These are phyloP conservation scores for Pulveroboletus sp. DNA, from an alignment of 1,284 basidiomycete genomes.

Conservation along the genomic window DNA sequence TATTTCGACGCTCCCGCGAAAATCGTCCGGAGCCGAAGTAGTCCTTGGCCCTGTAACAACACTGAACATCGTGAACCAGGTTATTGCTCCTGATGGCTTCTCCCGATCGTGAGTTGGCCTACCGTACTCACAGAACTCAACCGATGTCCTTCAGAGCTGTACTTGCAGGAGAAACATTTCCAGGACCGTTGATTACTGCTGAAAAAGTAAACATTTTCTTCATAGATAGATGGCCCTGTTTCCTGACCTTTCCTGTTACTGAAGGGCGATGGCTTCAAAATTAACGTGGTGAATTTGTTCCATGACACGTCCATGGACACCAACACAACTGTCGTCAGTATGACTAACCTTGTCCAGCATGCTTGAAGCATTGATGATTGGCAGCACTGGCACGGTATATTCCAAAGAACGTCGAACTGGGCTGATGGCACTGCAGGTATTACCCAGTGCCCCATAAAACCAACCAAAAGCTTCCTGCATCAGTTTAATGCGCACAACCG, in stretches of 20 bases:
- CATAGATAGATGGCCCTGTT: no score
- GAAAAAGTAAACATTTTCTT: constrained; percentile 20
- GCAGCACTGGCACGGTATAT: no score
- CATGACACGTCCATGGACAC: no score
- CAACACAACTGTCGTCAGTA: constrained; percentile 4
- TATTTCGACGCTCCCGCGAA: neutral
- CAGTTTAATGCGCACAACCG: no score
- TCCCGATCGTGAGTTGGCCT: constrained; percentile 15
- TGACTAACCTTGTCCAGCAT: neutral
- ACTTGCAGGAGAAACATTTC: no score
- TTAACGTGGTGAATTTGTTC: no score
- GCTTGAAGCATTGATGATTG: neutral
- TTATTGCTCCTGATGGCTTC: neutral
- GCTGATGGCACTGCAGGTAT: no score
- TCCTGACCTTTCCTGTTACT: constrained; percentile 5
- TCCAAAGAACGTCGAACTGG: no score
- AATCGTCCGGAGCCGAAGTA: neutral
- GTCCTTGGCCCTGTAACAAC: constrained; percentile 13
- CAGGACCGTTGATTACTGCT: constrained; percentile 11
- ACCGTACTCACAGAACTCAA: neutral
- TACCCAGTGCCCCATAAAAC: no score
- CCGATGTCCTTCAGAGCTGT: constrained; percentile 12
- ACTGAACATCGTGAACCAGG: constrained; percentile 23
- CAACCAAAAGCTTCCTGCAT: no score
- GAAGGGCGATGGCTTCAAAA: no score